These are phyloP conservation scores for Didymella lethalis DNA, from an alignment of 2,329 filamentous ascomycete species.

Conservation along the genomic window DNA sequence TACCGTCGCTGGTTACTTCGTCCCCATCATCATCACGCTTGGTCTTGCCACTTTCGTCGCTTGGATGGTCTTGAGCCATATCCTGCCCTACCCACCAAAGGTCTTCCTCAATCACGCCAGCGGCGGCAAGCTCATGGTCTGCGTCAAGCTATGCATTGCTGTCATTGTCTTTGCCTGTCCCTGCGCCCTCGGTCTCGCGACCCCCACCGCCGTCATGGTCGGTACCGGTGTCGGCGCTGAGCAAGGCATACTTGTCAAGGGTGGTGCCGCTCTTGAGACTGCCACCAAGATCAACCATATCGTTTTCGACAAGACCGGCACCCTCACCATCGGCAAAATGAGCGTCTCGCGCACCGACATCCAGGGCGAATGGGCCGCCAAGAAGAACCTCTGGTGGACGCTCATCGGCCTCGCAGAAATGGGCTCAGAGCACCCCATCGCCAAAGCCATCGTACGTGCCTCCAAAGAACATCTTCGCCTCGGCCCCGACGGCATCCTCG, in stretches of 20 bases:
- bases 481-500: constrained; percentile 74
- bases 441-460: constrained; percentile 80
- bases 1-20: constrained; percentile 89
- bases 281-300: constrained; percentile 90
- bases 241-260: constrained; percentile 97
- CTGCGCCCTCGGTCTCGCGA: constrained; percentile 93
- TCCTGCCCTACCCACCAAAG: constrained; percentile 80
- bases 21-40: constrained; percentile 85
- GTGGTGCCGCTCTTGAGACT: constrained; percentile 88
- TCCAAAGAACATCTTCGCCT: constrained; percentile 80
- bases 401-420: constrained; percentile 93
- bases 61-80: constrained; percentile 95
- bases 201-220: constrained; percentile 98
- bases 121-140: constrained; percentile 95
- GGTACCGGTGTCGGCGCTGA: constrained; percentile 96
- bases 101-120: constrained; percentile 83
- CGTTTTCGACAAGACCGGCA: constrained; percentile 95
- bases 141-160: constrained; percentile 95
- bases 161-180: constrained; percentile 98
- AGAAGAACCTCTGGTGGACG: constrained; percentile 88
- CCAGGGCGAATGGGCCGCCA: constrained; percentile 72
- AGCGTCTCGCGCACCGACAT: constrained; percentile 78
- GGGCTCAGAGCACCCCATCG: constrained; percentile 94
- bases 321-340: constrained; percentile 94
- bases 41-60: constrained; percentile 84